Conservation (phyloP, 441 rosid genomes). For the Populus hybrid region DNA sequence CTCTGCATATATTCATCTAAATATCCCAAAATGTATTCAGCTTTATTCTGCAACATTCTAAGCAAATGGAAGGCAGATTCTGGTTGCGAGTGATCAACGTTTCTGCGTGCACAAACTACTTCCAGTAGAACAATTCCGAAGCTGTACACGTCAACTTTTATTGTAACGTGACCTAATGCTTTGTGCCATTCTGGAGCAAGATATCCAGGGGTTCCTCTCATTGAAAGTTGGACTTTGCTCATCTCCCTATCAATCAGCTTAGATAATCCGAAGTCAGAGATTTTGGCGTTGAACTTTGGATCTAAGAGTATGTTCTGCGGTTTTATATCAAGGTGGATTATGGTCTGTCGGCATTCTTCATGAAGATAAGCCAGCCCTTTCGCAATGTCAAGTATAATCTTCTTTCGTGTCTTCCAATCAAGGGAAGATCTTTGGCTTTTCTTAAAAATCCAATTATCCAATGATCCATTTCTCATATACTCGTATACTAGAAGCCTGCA, state of each 20-base stretch:
- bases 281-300: no score
- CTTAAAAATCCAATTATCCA: constrained; percentile 20
- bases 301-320: no score
- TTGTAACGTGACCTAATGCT: constrained; percentile 1
- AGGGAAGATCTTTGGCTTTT: background rate
- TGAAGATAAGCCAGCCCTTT: constrained; percentile 25
- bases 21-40: no score
- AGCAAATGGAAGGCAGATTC: background rate
- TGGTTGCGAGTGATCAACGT: constrained; percentile 3
- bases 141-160: constrained; percentile 19
- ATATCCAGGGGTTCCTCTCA: no score
- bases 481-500: background rate
- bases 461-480: constrained; percentile 16
- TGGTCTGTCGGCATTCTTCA: background rate
- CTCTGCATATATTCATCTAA: no score
- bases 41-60: no score
- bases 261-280: no score
- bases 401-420: constrained; percentile 16
- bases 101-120: constrained; percentile 17
- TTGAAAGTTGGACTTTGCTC: no score
- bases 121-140: constrained; percentile 18
- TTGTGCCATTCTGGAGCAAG: no score
- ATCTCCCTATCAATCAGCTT: no score
- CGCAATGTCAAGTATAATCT: constrained; percentile 20
- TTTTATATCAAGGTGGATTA: no score